Evolutionary conservation across 345 rosid species (phyloP).

Genomic region (Arabidopsis suecica): DNA sequence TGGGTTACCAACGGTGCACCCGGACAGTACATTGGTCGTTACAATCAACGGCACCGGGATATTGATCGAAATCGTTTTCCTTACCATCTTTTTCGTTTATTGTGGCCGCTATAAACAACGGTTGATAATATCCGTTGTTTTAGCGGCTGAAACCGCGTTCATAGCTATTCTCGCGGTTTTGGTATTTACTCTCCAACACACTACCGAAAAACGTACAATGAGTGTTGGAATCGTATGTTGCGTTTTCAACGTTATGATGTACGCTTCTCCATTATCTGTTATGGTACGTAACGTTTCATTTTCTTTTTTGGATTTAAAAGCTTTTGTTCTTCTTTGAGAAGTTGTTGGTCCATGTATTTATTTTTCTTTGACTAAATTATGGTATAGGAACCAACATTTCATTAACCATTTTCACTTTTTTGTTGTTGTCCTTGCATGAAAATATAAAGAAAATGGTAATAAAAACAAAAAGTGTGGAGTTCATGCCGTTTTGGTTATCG

Average conservation of each 20-base stretch:
- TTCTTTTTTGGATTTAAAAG: no score
- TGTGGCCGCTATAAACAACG: slow-evolving; percentile 52
- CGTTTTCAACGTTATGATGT: slow-evolving; percentile 75
- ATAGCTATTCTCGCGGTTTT: slow-evolving; percentile 42
- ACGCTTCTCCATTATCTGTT: slow-evolving; percentile 80
- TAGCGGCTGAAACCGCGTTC: slow-evolving; percentile 51
- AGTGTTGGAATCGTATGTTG: slow-evolving; percentile 68
- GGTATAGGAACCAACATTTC: background rate
- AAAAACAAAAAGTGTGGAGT: slow-evolving; percentile 81
- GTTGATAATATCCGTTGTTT: slow-evolving; percentile 39
- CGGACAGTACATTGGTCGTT: slow-evolving; percentile 64
- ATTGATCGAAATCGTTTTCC: slow-evolving; percentile 59
- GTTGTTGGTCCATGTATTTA: background rate
- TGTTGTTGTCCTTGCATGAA: background rate
- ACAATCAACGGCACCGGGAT: slow-evolving; percentile 80
- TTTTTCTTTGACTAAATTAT: background rate
- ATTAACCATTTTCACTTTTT: background rate
- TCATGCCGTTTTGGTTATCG: slow-evolving; percentile 84
- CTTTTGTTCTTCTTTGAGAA: no score
- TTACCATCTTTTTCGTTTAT: slow-evolving; percentile 54
- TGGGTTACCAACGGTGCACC: slow-evolving; percentile 80
- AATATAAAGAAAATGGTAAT: slow-evolving; percentile 68
- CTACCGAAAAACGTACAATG: slow-evolving; percentile 51
- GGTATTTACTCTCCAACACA: slow-evolving; percentile 56
- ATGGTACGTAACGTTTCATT: slow-evolving; percentile 55